Percentiles rank a stretch among this genome's conserved stretches.
Evolutionary conservation across 345 rosid species (phyloP).

Genomic region (Salix exigua): DNA sequence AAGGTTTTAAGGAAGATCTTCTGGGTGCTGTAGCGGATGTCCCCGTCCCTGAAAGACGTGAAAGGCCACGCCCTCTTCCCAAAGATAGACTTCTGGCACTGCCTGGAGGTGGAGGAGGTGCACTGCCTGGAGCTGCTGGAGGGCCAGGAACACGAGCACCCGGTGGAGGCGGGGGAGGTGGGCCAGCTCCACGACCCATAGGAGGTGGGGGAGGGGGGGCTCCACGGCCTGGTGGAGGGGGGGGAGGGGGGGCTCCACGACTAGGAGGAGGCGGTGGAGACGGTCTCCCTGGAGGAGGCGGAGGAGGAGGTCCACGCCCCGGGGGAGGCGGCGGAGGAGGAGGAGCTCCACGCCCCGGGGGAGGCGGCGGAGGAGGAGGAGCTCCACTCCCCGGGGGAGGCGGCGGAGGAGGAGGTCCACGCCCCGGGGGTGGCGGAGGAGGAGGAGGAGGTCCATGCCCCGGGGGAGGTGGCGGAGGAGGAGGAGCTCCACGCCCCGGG

Average conservation of each 20-base stretch:
- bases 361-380: constrained; percentile 31
- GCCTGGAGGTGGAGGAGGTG: constrained; percentile 74
- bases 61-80: constrained; percentile 76
- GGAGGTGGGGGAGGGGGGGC: constrained; percentile 34
- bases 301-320: background rate
- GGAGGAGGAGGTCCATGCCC: constrained; percentile 21
- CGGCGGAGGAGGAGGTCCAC: constrained; percentile 20
- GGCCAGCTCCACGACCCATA: constrained; percentile 1
- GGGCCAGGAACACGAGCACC: constrained; percentile 57
- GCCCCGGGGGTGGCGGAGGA: constrained; percentile 12
- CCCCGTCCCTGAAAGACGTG: constrained; percentile 37
- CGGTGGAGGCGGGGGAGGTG: constrained; percentile 40
- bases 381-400: constrained; percentile 12
- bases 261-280: constrained; percentile 26
- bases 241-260: constrained; percentile 16
- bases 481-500: constrained; percentile 16
- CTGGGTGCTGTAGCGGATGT: constrained; percentile 43
- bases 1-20: constrained; percentile 87
- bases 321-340: constrained; percentile 21
- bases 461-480: constrained; percentile 19
- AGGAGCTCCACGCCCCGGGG: constrained; percentile 7
- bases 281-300: constrained; percentile 4
- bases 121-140: constrained; percentile 60
- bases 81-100: constrained; percentile 33
- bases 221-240: constrained; percentile 36